These are phyloP conservation scores for Pyrenophora seminiperda DNA, from an alignment of 2,329 filamentous ascomycete genomes.

Conservation along the genomic window DNA sequence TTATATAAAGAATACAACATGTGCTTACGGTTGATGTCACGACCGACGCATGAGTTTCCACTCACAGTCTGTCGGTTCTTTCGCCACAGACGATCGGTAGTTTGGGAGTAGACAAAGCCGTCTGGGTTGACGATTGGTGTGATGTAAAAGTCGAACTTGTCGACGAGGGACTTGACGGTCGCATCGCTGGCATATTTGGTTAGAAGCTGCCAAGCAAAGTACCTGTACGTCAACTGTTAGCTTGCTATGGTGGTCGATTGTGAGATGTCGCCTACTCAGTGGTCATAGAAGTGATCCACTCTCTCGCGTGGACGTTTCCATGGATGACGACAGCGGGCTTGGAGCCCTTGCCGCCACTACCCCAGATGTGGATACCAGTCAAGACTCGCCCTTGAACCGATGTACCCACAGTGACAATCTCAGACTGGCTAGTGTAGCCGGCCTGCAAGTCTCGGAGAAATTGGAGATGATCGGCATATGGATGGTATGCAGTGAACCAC, in stretches of 20 bases:
- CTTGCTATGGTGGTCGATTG: neutral
- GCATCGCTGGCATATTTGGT: constrained; percentile 43
- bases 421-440: constrained; percentile 40
- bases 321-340: constrained; percentile 45
- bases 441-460: constrained; percentile 43
- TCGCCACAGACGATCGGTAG: constrained; percentile 48
- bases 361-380: constrained; percentile 48
- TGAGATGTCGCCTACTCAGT: constrained; percentile 18
- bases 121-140: constrained; percentile 30
- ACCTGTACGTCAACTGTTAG: constrained; percentile 16
- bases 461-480: constrained; percentile 42
- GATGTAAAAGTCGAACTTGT: constrained; percentile 47
- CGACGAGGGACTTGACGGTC: constrained; percentile 40
- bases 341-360: constrained; percentile 43
- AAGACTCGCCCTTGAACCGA: constrained; percentile 42
- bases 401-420: constrained; percentile 41
- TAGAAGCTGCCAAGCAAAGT: constrained; percentile 44
- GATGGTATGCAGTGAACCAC: constrained; percentile 47
- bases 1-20: no score
- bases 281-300: constrained; percentile 46
- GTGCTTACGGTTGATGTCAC: constrained; percentile 44
- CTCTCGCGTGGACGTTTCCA: constrained; percentile 44
- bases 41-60: constrained; percentile 41
- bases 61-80: constrained; percentile 47
- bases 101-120: constrained; percentile 48